Percentiles rank a stretch among this genome's conserved stretches.
phyloP scores from a whole-genome alignment of 192 early-diverging fungal genomes.

The Podila minutissima region DNA sequence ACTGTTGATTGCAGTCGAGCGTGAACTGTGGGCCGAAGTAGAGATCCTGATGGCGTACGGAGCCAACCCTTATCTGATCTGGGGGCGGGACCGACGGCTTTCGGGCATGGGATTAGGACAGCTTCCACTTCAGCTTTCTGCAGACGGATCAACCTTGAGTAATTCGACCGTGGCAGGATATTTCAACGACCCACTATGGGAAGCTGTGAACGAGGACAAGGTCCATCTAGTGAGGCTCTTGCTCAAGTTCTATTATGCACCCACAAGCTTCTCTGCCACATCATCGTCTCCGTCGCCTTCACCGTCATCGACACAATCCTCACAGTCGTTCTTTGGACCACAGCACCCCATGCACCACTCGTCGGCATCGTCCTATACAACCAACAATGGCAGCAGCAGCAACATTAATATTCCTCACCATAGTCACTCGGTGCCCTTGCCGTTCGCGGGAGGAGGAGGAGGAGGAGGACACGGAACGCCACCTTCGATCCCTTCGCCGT shows the following conservation, averaged over 20 bases:
- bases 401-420: slow-evolving; percentile 46
- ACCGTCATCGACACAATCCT: slow-evolving; percentile 45
- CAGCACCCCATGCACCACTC: slow-evolving; percentile 39
- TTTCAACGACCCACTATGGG: slow-evolving; percentile 41
- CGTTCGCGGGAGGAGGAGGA: slow-evolving; percentile 29
- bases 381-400: slow-evolving; percentile 47
- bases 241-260: slow-evolving; percentile 48
- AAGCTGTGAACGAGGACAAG: slow-evolving; percentile 50
- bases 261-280: slow-evolving; percentile 41
- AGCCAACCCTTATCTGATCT: slow-evolving; percentile 49
- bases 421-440: slow-evolving; percentile 37
- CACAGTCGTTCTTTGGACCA: slow-evolving; percentile 50
- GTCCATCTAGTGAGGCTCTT: slow-evolving; percentile 41
- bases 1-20: slow-evolving; percentile 40
- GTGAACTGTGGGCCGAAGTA: slow-evolving; percentile 47
- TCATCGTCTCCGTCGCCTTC: slow-evolving; percentile 47
- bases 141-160: slow-evolving; percentile 6
- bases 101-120: slow-evolving; percentile 7
- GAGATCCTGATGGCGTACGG: slow-evolving; percentile 52
- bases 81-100: slow-evolving; percentile 33
- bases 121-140: neutral
- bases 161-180: slow-evolving; percentile 8
- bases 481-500: slow-evolving; percentile 45
- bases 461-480: slow-evolving; percentile 37
- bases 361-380: slow-evolving; percentile 37